Base-by-base conservation (phyloP, 2,329 filamentous ascomycete genomes). In the Aspergillus piperis region DNA sequence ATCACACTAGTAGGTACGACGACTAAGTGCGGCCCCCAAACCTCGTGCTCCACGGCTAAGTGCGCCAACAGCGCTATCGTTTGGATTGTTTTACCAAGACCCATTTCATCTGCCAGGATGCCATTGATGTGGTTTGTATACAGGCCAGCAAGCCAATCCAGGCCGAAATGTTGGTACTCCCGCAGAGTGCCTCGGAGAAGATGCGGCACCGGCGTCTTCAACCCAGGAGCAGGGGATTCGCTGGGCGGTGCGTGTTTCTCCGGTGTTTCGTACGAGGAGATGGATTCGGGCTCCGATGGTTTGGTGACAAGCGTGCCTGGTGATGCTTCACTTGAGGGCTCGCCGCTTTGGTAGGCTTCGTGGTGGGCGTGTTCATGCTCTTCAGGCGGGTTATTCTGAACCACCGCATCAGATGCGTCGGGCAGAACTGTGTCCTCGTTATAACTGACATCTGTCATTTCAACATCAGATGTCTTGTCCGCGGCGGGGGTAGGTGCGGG, bases 1-100 rank as follows among this genome's bases (percentile, higher is more conserved):
- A 99, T 97, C 52, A 99, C 96, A 76, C 93, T 98, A 2, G 95
- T 99, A 1, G 95, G 95, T 2, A 99, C 95, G 62, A 99, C 90
- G 52, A 99, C 91, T 23, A 99, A 81, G 80, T 99, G 95, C 0
- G 95, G 92, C 0, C 96, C 95, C 96, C 95, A 99, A 5, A 96
- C 88, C 70, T 92, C 87, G 72, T 96, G 90, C 41, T 92, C 85
- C 63, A 93, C 93, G 8, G 96, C 95, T 38, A 99, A 83, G 73
- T 99, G 94, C 4, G 95, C 95, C 39, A 99, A 82, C 3, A 99
- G 81, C 3, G 96, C 89, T 70, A 99, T 99, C 0, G 95, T 99
- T 74, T 99, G 95, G 50, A 99, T 98, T 0, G 95, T 99, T 77
- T 99, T 99, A 8, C 95, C 95, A 3, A 99, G 84, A 64, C 95